Percentiles rank a stretch among this genome's conserved stretches.
phyloP scores from a whole-genome alignment of 305 asterid genomes.

The Fraxinus latifolia region DNA sequence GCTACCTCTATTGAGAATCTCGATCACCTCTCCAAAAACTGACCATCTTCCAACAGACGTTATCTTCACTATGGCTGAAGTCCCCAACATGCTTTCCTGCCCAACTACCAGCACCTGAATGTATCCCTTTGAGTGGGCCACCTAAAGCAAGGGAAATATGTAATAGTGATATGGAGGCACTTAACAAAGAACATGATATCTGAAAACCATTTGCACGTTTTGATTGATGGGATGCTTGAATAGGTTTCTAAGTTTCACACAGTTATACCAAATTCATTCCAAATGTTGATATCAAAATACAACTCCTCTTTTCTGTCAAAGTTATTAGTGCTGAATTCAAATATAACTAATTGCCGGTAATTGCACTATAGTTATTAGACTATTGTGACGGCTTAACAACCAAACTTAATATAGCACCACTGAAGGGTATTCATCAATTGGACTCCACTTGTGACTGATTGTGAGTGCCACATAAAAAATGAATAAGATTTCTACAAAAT shows the following conservation, averaged over 20 bases:
- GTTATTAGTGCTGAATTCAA: neutral
- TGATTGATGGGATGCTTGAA: neutral
- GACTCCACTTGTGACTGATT: neutral
- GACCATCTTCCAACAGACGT: conserved; percentile 98
- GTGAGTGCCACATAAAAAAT: neutral
- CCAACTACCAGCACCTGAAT: conserved; percentile 87
- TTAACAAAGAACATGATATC: neutral
- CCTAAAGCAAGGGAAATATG: conserved; percentile 43
- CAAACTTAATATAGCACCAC: neutral
- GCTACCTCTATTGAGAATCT: conserved; percentile 42
- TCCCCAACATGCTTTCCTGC: conserved; percentile 74
- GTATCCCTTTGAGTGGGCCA: conserved; percentile 96
- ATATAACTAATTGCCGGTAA: neutral
- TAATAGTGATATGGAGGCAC: neutral
- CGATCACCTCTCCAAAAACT: conserved; percentile 80
- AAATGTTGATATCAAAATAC: neutral
- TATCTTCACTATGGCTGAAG: conserved; percentile 75
- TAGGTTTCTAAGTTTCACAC: neutral
- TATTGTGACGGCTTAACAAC: neutral
- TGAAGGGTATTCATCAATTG: neutral
- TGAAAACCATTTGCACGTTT: neutral
- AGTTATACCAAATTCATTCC: neutral
- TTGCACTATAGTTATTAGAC: neutral
- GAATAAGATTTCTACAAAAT: neutral
- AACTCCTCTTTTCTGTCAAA: neutral